Percentiles rank a stretch among this genome's conserved stretches.
phyloP scores from a whole-genome alignment of 306 rosid species.

The Cucumis melo region DNA sequence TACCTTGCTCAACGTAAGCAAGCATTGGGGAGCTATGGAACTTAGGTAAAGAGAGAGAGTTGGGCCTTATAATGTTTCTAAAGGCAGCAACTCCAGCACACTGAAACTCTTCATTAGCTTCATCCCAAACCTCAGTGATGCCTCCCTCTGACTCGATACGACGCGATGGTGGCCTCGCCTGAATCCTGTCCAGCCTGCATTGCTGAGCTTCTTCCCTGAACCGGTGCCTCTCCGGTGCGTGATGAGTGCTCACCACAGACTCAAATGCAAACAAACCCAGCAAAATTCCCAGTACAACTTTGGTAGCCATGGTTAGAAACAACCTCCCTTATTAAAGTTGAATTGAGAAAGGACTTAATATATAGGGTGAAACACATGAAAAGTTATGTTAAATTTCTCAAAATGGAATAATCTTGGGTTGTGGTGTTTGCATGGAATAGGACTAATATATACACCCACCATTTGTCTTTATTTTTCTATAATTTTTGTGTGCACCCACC shows the following conservation, averaged over 20 bases:
- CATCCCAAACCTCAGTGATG: slow-evolving; percentile 6
- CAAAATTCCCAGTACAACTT: not conserved
- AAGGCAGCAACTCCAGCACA: slow-evolving; percentile 14
- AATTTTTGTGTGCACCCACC: not conserved
- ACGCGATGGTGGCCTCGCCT: not conserved
- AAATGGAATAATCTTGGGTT: not conserved
- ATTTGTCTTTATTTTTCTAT: not conserved
- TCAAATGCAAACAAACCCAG: not conserved
- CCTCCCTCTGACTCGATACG: slow-evolving; percentile 13
- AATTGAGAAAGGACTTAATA: not conserved
- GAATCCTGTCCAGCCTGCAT: slow-evolving; percentile 3
- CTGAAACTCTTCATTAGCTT: slow-evolving; percentile 2
- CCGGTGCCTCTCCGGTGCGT: not conserved
- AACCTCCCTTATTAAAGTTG: not conserved
- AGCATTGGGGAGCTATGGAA: slow-evolving; percentile 7
- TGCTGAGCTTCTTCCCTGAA: slow-evolving; percentile 9
- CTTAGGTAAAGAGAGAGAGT: slow-evolving; percentile 5
- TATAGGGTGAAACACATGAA: not conserved
- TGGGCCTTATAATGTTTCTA: not conserved
- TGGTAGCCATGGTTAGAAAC: slow-evolving; percentile 5
- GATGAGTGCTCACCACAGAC: not conserved
- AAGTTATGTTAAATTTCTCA: not conserved
- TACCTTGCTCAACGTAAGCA: slow-evolving; percentile 16
- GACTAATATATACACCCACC: not conserved
- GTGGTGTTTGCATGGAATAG: not conserved